These are phyloP conservation scores for Blakeslea trispora DNA, from an alignment of 371 early-diverging fungal genomes.

Conservation along the genomic window DNA sequence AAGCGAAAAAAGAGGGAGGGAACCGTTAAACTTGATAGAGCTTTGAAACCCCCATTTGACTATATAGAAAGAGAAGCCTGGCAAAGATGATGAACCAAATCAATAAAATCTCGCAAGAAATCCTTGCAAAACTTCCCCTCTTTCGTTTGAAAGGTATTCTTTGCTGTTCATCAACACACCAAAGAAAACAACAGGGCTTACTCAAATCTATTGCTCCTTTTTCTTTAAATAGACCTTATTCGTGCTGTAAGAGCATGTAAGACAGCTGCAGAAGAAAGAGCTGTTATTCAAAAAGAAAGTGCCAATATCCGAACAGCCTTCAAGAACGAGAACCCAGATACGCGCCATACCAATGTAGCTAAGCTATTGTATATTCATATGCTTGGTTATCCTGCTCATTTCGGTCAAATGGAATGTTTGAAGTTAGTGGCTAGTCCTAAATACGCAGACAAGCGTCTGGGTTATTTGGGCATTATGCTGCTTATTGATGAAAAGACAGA, in stretches of 20 bases:
- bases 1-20: background rate
- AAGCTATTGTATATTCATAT: constrained; percentile 97
- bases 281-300: constrained; percentile 94
- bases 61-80: background rate
- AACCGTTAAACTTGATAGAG: no score
- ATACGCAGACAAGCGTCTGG: constrained; percentile 95
- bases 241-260: constrained; percentile 94
- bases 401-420: constrained; percentile 98
- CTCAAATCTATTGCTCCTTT: no score
- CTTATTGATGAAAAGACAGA: constrained; percentile 97
- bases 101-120: constrained; percentile 56
- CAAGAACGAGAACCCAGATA: constrained; percentile 31
- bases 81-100: constrained; percentile 49
- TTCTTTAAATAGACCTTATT: constrained; percentile 81
- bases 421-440: constrained; percentile 93
- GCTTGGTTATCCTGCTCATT: constrained; percentile 98
- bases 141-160: constrained; percentile 50
- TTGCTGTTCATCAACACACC: background rate
- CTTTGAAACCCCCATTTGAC: no score
- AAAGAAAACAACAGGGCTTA: no score
- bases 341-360: constrained; percentile 81
- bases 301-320: constrained; percentile 82
- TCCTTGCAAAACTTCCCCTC: constrained; percentile 52
- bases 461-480: constrained; percentile 96
- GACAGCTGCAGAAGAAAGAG: constrained; percentile 98